A percentile compares a stretch with the other conserved stretches of the same genome.
Evolutionary conservation across 306 rosid species (phyloP).

Genomic region (Geum urbanum): DNA sequence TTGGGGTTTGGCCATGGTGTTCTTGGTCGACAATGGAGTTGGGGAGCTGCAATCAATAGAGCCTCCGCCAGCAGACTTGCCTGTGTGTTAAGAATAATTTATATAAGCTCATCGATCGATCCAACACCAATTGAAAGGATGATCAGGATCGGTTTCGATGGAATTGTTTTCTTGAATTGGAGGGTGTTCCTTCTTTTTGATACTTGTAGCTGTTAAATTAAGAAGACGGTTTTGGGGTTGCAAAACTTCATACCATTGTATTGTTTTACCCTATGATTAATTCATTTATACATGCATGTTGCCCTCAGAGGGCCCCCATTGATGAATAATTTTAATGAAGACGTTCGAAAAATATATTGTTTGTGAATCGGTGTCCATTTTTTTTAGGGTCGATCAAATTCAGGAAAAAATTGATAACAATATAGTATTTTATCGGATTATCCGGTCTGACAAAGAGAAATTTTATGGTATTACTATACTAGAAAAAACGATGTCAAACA

Average conservation of each 20-base stretch:
- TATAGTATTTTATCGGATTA: too few relatives aligned
- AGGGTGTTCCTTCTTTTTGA: background rate
- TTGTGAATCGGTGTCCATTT: too few relatives aligned
- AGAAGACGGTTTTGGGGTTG: background rate
- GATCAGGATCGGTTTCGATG: background rate
- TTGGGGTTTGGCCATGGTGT: conserved; percentile 21
- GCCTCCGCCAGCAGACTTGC: conserved; percentile 17
- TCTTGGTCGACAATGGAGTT: conserved; percentile 28
- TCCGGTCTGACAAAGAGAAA: too few relatives aligned
- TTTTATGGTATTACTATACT: too few relatives aligned
- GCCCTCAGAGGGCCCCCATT: background rate
- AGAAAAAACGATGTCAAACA: too few relatives aligned
- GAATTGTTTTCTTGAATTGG: too few relatives aligned
- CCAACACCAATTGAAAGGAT: background rate
- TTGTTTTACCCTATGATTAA: background rate
- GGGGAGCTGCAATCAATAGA: conserved; percentile 11
- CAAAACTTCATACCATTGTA: background rate
- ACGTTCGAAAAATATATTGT: too few relatives aligned
- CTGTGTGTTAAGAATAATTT: conserved; percentile 7
- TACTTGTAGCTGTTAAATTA: background rate
- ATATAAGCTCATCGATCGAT: background rate
- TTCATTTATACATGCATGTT: background rate
- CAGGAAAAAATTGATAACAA: too few relatives aligned
- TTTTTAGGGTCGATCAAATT: too few relatives aligned
- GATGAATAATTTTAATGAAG: too few relatives aligned